A percentile compares a stretch with the other conserved stretches of the same genome.
Conservation (phyloP, 345 rosid genomes). For the Arabis alpina region DNA sequence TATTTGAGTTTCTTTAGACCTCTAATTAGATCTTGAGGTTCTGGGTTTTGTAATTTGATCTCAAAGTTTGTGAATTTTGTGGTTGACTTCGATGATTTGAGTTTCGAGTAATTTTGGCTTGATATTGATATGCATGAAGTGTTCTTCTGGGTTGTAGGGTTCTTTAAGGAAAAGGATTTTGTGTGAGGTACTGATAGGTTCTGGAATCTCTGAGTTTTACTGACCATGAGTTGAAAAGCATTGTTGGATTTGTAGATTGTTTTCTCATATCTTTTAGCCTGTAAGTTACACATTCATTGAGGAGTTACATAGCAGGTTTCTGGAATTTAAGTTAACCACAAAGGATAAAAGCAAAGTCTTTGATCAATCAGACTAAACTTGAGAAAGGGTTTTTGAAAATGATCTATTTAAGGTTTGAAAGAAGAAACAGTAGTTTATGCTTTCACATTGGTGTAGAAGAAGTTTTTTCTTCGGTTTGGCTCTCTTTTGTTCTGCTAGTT, state of each 20-base stretch:
- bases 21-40: slow-evolving; percentile 11
- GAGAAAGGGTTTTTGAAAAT: not conserved
- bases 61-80: not conserved
- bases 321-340: not conserved
- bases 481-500: not conserved
- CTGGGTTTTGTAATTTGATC: slow-evolving; percentile 15
- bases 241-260: slow-evolving; percentile 17
- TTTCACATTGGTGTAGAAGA: slow-evolving; percentile 5
- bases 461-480: not conserved
- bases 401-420: not conserved
- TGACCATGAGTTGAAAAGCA: slow-evolving; percentile 1
- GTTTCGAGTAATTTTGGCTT: too few species aligned
- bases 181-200: slow-evolving; percentile 24
- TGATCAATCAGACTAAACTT: slow-evolving; percentile 1
- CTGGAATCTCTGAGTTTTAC: slow-evolving; percentile 23
- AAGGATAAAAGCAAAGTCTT: slow-evolving; percentile 11
- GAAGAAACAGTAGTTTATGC: not conserved
- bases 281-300: not conserved
- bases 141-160: not conserved
- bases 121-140: too few species aligned
- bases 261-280: slow-evolving; percentile 8
- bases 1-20: slow-evolving; percentile 4
- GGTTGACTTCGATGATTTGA: slow-evolving; percentile 10
- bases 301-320: slow-evolving; percentile 7
- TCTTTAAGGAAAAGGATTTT: not conserved